phyloP scores from a whole-genome alignment of 2,329 filamentous ascomycete species.

The Nemania bipapillata region DNA sequence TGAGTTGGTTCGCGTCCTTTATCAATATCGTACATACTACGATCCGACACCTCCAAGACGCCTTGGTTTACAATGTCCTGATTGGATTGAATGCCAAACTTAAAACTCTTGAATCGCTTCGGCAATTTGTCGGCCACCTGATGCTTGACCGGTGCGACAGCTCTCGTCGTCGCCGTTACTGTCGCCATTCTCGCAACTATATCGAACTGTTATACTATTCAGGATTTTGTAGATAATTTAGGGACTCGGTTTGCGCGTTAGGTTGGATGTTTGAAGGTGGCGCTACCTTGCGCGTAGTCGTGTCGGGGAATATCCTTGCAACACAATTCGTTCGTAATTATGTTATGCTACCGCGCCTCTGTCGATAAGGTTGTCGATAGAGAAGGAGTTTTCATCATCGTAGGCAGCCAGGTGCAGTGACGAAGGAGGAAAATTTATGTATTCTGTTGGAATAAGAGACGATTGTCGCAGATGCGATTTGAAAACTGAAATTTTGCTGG shows the following conservation, averaged over 20 bases:
- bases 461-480: neutral
- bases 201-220: neutral
- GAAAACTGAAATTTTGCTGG: constrained; percentile 34
- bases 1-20: constrained; percentile 78
- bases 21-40: constrained; percentile 90
- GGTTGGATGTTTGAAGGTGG: neutral
- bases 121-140: constrained; percentile 89
- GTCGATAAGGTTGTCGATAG: constrained; percentile 5
- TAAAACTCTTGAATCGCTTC: constrained; percentile 90
- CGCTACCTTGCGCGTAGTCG: constrained; percentile 13
- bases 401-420: constrained; percentile 15
- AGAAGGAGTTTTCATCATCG: constrained; percentile 34
- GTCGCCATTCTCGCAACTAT: constrained; percentile 45
- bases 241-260: neutral
- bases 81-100: constrained; percentile 94
- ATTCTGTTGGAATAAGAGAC: neutral
- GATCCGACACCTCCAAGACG: constrained; percentile 92
- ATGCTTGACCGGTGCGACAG: constrained; percentile 71
- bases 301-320: constrained; percentile 5
- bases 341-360: constrained; percentile 37
- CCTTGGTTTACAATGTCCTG: constrained; percentile 96
- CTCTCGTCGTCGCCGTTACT: constrained; percentile 42
- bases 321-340: constrained; percentile 9
- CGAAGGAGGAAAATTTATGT: neutral
- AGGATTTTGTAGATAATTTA: neutral